Percentiles rank a stretch among this genome's conserved stretches.
Evolutionary conservation across 2,329 filamentous ascomycete species (phyloP).

Genomic region (Passalora sequoiae): DNA sequence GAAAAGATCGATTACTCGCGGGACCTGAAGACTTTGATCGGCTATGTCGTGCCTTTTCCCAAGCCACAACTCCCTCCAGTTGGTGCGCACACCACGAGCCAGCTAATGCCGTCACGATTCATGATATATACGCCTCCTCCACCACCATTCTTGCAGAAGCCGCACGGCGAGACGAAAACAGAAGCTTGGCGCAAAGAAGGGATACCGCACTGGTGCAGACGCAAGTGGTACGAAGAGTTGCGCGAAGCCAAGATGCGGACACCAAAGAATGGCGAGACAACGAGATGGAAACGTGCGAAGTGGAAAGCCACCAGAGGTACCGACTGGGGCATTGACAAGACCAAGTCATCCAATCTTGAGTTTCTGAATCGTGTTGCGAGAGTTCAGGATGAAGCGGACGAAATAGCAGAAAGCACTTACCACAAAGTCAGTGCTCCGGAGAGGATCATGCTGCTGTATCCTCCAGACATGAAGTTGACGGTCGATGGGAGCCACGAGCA

Average conservation of each 20-base stretch:
- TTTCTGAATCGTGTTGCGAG: constrained; percentile 40
- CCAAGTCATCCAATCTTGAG: constrained; percentile 41
- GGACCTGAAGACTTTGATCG: constrained; percentile 39
- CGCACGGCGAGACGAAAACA: constrained; percentile 33
- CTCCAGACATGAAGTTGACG: constrained; percentile 25
- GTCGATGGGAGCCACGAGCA: constrained; percentile 14
- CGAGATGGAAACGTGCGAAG: constrained; percentile 42
- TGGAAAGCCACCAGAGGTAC: constrained; percentile 39
- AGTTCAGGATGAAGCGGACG: constrained; percentile 18
- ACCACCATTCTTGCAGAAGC: constrained; percentile 38
- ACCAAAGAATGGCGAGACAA: constrained; percentile 37
- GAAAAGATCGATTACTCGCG: constrained; percentile 38
- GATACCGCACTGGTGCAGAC: constrained; percentile 40
- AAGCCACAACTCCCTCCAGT: constrained; percentile 33
- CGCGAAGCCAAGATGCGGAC: constrained; percentile 36
- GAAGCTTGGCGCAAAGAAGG: constrained; percentile 34
- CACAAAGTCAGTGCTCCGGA: constrained; percentile 37
- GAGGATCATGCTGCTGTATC: constrained; percentile 41
- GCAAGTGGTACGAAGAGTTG: constrained; percentile 45
- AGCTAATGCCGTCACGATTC: constrained; percentile 38
- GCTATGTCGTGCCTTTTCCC: constrained; percentile 42
- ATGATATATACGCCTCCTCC: constrained; percentile 44
- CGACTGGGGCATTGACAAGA: constrained; percentile 38
- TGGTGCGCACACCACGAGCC: constrained; percentile 24
- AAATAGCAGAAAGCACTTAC: constrained; percentile 31